Base-by-base conservation (phyloP, 2,329 filamentous ascomycete genomes). In the Hypoxylon sp. region DNA sequence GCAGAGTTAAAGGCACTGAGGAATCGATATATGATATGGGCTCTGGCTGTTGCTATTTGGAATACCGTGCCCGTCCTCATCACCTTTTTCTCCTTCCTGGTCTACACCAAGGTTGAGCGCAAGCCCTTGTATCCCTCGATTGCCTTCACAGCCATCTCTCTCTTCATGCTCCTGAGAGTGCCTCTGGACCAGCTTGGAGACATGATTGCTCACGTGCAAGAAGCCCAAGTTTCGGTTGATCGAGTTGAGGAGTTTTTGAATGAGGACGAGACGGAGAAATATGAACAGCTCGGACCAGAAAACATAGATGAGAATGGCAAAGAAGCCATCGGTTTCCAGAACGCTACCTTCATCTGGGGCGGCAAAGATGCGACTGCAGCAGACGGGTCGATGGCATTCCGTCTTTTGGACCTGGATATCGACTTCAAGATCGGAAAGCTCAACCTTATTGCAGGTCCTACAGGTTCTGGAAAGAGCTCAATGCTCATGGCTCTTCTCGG, bases 161-260 rank as follows among this genome's bases (percentile, higher is more conserved):
- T 99, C 63, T 99, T 99, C 74, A 93, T 93, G 72, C 86, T 99
- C 35, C 86, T 99, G 11, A 88, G 95, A 43, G 91, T 97, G 49
- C 95, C 95, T 3, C 80, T 99, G 41, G 95, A 99, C 73, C 94
- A 98, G 76, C 83, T 99, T 50, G 95, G 95, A 47, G 95, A 99
- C 75, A 99, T 99, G 95, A 89, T 98, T 70, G 95, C 95, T 9
- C 95, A 98, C 76, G 93, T 99, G 3, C 92, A 97, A 77, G 95
- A 99, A 76, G 91, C 93, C 20, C 96, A 96, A 77, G 94, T 99
- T 17, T 99, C 95, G 0, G 88, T 99, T 48, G 93, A 97, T 70
- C 93, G 95, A 80, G 91, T 99, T 6, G 94, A 99, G 71, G 90
- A 96, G 67, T 99, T 97, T 69, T 76, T 99, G 37, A 88, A 83